A percentile compares a stretch with the other conserved stretches of the same genome.
phyloP scores from a whole-genome alignment of 2,329 filamentous ascomycete species.

The Aspergillus proliferans region DNA sequence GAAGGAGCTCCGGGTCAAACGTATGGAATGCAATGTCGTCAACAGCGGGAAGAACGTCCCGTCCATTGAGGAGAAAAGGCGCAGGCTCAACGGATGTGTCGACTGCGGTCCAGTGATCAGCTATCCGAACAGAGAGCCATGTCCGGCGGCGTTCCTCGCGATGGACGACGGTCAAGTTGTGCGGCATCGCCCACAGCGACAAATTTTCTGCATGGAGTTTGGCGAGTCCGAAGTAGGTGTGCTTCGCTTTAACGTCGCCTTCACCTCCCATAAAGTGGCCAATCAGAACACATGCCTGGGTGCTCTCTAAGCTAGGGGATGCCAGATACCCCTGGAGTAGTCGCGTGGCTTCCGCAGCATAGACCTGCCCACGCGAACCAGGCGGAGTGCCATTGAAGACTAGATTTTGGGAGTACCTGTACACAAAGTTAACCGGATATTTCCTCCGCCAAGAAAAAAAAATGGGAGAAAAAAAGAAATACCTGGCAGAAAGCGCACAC shows the following conservation, averaged over 20 bases:
- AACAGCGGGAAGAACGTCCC: slow-evolving; percentile 6
- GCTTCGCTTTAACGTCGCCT: slow-evolving; percentile 12
- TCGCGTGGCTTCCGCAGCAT: slow-evolving; percentile 7
- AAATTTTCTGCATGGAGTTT: slow-evolving; percentile 15
- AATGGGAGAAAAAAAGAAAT: not conserved
- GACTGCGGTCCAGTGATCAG: slow-evolving; percentile 14
- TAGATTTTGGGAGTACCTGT: slow-evolving; percentile 12
- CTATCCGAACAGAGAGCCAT: slow-evolving; percentile 15
- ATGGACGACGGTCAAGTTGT: not conserved
- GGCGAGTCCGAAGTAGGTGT: slow-evolving; percentile 16
- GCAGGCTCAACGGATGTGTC: slow-evolving; percentile 15
- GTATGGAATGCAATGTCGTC: slow-evolving; percentile 16
- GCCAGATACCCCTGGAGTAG: slow-evolving; percentile 9
- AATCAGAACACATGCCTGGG: slow-evolving; percentile 13
- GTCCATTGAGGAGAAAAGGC: not conserved
- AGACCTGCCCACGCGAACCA: slow-evolving; percentile 10
- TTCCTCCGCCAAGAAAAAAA: not conserved
- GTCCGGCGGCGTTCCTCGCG: slow-evolving; percentile 14
- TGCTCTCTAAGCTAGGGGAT: slow-evolving; percentile 12
- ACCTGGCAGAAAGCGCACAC: slow-evolving; percentile 18
- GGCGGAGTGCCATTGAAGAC: slow-evolving; percentile 7
- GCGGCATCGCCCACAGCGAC: slow-evolving; percentile 1
- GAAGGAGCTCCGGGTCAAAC: slow-evolving; percentile 4
- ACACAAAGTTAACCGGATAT: not conserved
- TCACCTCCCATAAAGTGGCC: slow-evolving; percentile 16